Conservation (phyloP, 495 filamentous ascomycete species). For the Podospora didyma region DNA sequence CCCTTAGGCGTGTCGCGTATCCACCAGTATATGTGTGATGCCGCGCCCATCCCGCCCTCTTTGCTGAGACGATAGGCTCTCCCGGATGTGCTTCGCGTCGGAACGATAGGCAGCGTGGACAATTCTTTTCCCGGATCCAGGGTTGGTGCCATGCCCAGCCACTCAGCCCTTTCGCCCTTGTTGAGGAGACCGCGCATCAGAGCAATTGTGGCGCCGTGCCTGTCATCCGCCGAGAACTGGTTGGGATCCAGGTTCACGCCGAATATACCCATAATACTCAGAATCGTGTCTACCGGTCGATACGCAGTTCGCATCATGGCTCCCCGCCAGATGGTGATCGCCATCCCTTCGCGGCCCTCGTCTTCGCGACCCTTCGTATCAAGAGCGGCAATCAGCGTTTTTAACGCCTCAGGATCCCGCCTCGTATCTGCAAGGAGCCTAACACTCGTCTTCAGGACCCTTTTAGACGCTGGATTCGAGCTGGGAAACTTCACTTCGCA, state of each 20-base stretch:
- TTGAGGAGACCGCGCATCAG: not conserved
- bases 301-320: constrained; percentile 1
- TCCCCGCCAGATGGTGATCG: not conserved
- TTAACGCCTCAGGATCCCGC: no score
- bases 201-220: not conserved
- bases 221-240: not conserved
- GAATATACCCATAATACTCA: constrained; percentile 4
- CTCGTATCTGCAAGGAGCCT: no score
- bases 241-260: constrained; percentile 1
- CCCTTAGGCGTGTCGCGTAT: no score
- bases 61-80: no score
- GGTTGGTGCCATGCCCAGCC: not conserved
- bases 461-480: not conserved
- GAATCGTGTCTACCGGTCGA: not conserved
- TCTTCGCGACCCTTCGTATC: no score
- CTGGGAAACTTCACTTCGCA: not conserved
- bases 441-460: no score
- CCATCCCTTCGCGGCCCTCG: not conserved
- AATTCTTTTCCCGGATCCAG: not conserved
- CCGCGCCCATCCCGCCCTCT: no score
- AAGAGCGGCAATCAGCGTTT: no score
- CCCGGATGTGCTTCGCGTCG: no score
- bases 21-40: no score
- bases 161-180: not conserved
- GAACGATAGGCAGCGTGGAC: not conserved